These are phyloP conservation scores for Dendrocalamus sinicus DNA, from an alignment of 176 grass and related monocot genomes.

Conservation along the genomic window DNA sequence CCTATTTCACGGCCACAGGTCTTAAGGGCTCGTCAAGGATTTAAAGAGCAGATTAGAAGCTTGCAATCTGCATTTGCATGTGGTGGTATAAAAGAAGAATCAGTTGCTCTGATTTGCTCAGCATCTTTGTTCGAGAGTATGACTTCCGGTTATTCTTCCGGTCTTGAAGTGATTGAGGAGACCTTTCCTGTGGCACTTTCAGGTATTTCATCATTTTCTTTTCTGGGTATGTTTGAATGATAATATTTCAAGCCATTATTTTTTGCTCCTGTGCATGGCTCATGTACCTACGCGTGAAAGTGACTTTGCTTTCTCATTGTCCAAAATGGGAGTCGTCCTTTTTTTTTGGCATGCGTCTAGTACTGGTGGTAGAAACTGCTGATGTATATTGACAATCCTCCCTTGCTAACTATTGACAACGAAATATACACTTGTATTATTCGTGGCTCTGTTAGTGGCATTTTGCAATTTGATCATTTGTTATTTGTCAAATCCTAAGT, in stretches of 20 bases:
- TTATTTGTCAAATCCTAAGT: slow-evolving; percentile 18
- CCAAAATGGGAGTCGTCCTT: not conserved
- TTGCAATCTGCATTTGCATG: slow-evolving; percentile 48
- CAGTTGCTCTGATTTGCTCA: slow-evolving; percentile 76
- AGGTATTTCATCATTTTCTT: slow-evolving; percentile 56
- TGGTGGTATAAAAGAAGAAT: slow-evolving; percentile 68
- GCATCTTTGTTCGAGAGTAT: slow-evolving; percentile 89
- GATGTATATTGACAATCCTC: not conserved
- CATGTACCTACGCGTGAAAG: not conserved
- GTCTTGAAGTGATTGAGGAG: slow-evolving; percentile 87
- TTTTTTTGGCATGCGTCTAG: not conserved
- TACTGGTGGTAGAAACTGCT: slow-evolving; percentile 12
- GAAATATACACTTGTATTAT: slow-evolving; percentile 6
- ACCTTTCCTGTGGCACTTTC: slow-evolving; percentile 65
- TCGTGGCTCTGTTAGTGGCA: not conserved
- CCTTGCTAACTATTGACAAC: not conserved
- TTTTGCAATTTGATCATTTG: slow-evolving; percentile 20
- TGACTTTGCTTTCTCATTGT: slow-evolving; percentile 2
- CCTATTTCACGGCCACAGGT: slow-evolving; percentile 71
- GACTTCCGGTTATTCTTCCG: slow-evolving; percentile 70
- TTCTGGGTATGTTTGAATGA: slow-evolving; percentile 25
- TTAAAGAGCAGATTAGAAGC: slow-evolving; percentile 89
- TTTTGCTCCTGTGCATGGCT: not conserved
- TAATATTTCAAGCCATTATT: slow-evolving; percentile 13
- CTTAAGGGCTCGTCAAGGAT: slow-evolving; percentile 86